Conservation (phyloP, 176 grass and related monocot species). For the Puya raimondii region DNA sequence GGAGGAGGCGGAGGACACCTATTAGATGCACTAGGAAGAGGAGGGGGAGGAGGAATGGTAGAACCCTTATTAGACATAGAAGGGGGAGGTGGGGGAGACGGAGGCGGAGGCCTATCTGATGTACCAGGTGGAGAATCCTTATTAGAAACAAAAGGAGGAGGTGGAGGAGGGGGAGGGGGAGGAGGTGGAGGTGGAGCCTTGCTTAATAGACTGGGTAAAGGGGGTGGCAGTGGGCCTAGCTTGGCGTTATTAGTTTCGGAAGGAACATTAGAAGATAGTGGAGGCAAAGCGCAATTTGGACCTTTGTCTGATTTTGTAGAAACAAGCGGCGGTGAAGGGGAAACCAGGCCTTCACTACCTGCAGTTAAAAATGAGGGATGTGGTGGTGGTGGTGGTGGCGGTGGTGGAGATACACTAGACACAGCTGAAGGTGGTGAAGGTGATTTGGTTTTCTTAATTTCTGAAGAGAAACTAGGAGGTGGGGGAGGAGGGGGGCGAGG, state of each 20-base stretch:
- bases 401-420: not conserved
- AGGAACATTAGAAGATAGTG: not conserved
- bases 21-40: not conserved
- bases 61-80: slow-evolving; percentile 18
- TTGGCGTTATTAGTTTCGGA: not conserved
- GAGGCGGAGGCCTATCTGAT: not conserved
- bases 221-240: not conserved
- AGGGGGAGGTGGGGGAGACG: slow-evolving; percentile 19
- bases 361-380: not conserved
- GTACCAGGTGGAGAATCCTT: not conserved
- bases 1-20: not conserved
- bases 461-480: slow-evolving; percentile 10
- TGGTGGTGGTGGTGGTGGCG: not conserved
- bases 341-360: not conserved
- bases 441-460: not conserved
- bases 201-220: not conserved
- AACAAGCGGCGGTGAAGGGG: slow-evolving; percentile 10
- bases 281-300: not conserved
- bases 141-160: not conserved
- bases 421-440: not conserved
- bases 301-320: slow-evolving; percentile 15
- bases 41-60: slow-evolving; percentile 8
- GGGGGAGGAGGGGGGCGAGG: slow-evolving; percentile 20
- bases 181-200: slow-evolving; percentile 1
- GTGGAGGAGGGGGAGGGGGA: slow-evolving; percentile 25